These are phyloP conservation scores for Apiosordaria backusii DNA, from an alignment of 495 filamentous ascomycete genomes.

Conservation along the genomic window DNA sequence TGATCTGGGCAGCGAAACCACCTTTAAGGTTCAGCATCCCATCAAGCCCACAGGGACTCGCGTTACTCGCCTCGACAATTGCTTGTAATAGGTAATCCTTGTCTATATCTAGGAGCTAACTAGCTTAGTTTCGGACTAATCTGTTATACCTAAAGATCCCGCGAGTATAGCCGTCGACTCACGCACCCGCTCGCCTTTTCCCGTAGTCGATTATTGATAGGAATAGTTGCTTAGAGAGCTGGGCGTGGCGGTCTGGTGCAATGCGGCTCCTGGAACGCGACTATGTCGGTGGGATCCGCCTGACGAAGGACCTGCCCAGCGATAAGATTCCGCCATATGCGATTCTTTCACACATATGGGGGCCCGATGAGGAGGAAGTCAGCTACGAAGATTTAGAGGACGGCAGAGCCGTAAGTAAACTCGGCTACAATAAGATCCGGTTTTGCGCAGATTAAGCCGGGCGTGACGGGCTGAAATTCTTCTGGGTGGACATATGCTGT, in stretches of 20 bases:
- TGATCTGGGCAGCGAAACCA: neutral
- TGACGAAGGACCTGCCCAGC: neutral
- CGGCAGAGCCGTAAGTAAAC: neutral
- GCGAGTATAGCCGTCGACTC: neutral
- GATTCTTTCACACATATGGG: conserved; percentile 39
- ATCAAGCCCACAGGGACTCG: neutral
- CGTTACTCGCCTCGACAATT: neutral
- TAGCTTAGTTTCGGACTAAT: neutral
- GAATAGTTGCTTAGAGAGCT: neutral
- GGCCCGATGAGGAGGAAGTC: conserved; percentile 30
- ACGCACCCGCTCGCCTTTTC: neutral
- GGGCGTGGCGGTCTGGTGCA: neutral
- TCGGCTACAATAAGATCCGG: conserved; percentile 24
- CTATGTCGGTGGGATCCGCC: neutral
- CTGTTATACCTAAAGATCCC: neutral
- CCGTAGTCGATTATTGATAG: neutral
- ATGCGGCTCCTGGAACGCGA: conserved; percentile 10
- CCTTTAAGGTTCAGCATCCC: neutral
- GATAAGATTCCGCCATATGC: conserved; percentile 30
- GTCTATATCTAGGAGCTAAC: neutral
- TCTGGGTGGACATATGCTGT: conserved; percentile 43
- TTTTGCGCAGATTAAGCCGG: conserved; percentile 28
- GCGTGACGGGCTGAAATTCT: conserved; percentile 24
- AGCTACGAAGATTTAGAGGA: conserved; percentile 19
- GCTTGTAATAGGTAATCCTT: neutral